Evolutionary conservation across 495 filamentous ascomycete species (phyloP).

Genomic region (Aspergillus biplanus): DNA sequence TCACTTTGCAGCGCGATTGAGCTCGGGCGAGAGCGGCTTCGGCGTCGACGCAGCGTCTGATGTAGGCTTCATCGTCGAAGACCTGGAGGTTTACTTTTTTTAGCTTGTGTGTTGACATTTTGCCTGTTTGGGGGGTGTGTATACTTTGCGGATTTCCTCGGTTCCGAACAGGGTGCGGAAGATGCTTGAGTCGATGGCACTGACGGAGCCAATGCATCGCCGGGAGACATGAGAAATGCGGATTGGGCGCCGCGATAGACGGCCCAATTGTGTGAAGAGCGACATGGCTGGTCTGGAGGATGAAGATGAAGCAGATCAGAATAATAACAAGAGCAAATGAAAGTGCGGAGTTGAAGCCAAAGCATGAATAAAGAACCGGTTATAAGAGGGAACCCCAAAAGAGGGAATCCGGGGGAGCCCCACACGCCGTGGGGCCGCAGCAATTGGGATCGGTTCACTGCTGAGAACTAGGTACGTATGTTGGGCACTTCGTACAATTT

Average conservation of each 20-base stretch:
- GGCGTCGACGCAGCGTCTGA: slow-evolving; percentile 52
- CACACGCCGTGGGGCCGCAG: neutral
- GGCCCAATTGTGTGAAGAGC: slow-evolving; percentile 18
- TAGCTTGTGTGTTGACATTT: neutral
- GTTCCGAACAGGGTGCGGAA: slow-evolving; percentile 55
- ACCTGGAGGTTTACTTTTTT: slow-evolving; percentile 22
- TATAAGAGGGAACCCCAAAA: neutral
- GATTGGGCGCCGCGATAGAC: slow-evolving; percentile 8
- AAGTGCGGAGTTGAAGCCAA: neutral
- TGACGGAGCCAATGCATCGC: slow-evolving; percentile 38
- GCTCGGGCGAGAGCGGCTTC: slow-evolving; percentile 54
- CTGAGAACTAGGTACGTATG: too few species aligned
- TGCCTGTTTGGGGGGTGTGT: neutral
- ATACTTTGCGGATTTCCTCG: slow-evolving; percentile 52
- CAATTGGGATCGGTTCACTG: neutral
- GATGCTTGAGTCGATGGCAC: slow-evolving; percentile 53
- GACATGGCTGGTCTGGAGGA: neutral
- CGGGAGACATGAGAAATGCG: slow-evolving; percentile 9
- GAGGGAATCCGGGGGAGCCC: too few species aligned
- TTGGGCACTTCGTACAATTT: too few species aligned
- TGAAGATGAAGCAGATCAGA: neutral
- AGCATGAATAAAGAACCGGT: neutral
- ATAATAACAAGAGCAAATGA: neutral
- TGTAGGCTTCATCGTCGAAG: slow-evolving; percentile 55
- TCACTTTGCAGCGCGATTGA: slow-evolving; percentile 47